Base-by-base conservation (phyloP, 169 alveolate genomes). In the Toxoplasma gondii region DNA sequence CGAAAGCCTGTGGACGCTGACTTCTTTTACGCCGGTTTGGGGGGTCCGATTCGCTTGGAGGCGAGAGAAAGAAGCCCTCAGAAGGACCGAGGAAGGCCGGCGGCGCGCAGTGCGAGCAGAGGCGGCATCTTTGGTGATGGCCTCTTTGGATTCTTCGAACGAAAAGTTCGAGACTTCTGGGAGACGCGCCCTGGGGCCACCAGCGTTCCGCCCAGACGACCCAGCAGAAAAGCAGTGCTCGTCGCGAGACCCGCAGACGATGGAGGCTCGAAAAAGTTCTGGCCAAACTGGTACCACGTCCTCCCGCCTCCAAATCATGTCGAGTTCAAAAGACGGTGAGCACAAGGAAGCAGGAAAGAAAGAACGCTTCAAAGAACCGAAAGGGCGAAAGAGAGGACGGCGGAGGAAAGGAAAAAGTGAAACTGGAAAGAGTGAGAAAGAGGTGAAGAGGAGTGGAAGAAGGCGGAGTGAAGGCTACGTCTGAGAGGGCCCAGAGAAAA, bases 261-360 rank as follows among this genome's bases (percentile, higher is more conserved):
- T 27, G 24, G 74, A 16, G 5, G 74, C 29, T 22, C 34, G 5
- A 64, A 64, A 19, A 7, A 4, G n/a, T 64, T 64, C 74, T 64
- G 74, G 74, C 74, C 74, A 16, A 64, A 64, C 74, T 64, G 74
- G 74, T 64, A 64, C 74, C 74, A 64, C 74, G 74, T 64, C 31
- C 29, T 64, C n/a, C 74, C 74, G 9, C 74, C 74, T 16, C 74
- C 74, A 16, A 64, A 64, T 31, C n/a, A 16, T 31, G 74, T 64
- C 74, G 1, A 16, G 5, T 64, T 64, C 74, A 64, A 27, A 31
- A 16, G 74, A 16, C 7, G 31, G 74, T 64, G 29, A 64, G 74
- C 31, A 31, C 34, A 19, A 19, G n/a, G 74, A 64, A 31, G 22
- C 4, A 64, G 74, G 22, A 27, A 64, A 27, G 29, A 31, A 64